These are phyloP conservation scores for Fraxinus platypoda DNA, from an alignment of 305 asterid species.

Conservation along the genomic window DNA sequence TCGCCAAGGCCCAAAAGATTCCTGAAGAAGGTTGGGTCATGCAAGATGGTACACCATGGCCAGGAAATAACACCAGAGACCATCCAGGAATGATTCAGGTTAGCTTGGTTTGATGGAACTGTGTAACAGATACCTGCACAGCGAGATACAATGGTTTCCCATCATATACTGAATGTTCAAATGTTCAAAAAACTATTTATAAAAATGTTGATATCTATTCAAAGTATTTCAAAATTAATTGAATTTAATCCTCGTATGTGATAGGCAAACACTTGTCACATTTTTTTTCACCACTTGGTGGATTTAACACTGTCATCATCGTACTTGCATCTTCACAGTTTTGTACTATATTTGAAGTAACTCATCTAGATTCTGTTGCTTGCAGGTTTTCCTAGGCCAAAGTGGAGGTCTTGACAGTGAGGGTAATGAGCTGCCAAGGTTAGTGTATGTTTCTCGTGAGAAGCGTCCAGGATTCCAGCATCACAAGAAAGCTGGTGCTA, in stretches of 20 bases:
- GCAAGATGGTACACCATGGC: slow-evolving; percentile 99
- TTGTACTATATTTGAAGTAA: slow-evolving; percentile 12
- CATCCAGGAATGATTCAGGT: slow-evolving; percentile 99
- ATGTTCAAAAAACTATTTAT: background rate
- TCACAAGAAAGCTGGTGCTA: slow-evolving; percentile 99
- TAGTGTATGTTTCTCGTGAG: slow-evolving; percentile 99
- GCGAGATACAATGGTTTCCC: background rate
- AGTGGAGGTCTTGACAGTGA: slow-evolving; percentile 98
- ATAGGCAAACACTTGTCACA: background rate
- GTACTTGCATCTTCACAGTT: background rate
- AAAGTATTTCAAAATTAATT: background rate
- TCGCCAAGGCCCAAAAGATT: slow-evolving; percentile 87
- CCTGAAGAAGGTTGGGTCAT: slow-evolving; percentile 99
- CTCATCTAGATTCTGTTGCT: slow-evolving; percentile 20
- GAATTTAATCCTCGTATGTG: background rate
- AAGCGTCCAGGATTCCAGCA: slow-evolving; percentile 98
- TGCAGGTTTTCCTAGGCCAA: slow-evolving; percentile 96
- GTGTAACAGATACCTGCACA: background rate
- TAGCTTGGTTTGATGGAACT: slow-evolving; percentile 16
- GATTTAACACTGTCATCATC: background rate
- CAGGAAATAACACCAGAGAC: slow-evolving; percentile 97
- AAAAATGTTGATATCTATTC: background rate
- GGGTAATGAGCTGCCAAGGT: slow-evolving; percentile 91
- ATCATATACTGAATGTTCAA: background rate
- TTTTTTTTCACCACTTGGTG: background rate